Conservation (phyloP, 768 basidiomycete genomes). For the Inosperma sp. region DNA sequence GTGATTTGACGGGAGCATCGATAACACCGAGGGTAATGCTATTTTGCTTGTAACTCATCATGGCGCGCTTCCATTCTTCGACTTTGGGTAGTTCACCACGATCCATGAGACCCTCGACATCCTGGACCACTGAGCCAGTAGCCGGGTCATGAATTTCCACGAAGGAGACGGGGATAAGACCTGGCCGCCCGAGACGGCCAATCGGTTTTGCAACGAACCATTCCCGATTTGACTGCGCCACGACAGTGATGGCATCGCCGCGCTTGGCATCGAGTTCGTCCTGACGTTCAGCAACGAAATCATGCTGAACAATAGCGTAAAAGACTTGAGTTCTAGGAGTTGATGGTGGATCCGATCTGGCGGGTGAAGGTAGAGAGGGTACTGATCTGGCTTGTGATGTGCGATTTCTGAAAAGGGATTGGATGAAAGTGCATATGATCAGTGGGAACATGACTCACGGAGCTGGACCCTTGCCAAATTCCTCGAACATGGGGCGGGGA, state of each 20-base stretch:
- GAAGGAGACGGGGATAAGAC: constrained; percentile 94
- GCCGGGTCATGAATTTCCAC: constrained; percentile 94
- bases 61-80: constrained; percentile 98
- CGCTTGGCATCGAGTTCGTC: constrained; percentile 95
- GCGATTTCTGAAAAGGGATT: constrained; percentile 32
- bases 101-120: constrained; percentile 77
- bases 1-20: constrained; percentile 45
- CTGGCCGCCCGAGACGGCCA: constrained; percentile 88
- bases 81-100: constrained; percentile 87
- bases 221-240: constrained; percentile 99
- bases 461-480: constrained; percentile 71
- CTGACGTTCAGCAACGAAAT: constrained; percentile 90
- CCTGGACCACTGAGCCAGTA: constrained; percentile 73
- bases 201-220: constrained; percentile 99
- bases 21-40: constrained; percentile 93
- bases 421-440: constrained; percentile 11
- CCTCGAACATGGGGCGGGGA: constrained; percentile 83
- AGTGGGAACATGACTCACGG: constrained; percentile 42
- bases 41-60: constrained; percentile 93
- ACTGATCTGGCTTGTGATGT: constrained; percentile 37
- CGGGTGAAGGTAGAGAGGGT: constrained; percentile 17
- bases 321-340: constrained; percentile 58
- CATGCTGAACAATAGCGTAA: constrained; percentile 94
- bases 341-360: constrained; percentile 23
- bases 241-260: constrained; percentile 93